These are phyloP conservation scores for Alternaria angustiovoidea DNA, from an alignment of 2,329 filamentous ascomycete species.

Conservation along the genomic window DNA sequence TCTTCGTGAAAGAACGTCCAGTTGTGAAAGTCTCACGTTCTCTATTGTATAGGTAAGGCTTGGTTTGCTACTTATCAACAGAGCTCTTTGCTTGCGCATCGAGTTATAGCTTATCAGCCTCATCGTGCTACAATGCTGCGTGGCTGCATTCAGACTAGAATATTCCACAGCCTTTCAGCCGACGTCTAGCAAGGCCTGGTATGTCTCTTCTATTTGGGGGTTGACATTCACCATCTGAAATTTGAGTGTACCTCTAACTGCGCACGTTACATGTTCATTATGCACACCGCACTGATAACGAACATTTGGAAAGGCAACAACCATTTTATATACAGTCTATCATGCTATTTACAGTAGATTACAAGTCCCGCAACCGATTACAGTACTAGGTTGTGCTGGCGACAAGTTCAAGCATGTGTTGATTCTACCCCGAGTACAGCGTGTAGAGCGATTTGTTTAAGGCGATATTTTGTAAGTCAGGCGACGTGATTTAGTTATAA, in stretches of 20 bases:
- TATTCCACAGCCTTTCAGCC: background rate
- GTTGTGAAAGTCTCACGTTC: background rate
- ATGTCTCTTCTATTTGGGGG: background rate
- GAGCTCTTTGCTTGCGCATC: background rate
- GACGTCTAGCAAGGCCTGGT: background rate
- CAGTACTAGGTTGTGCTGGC: background rate
- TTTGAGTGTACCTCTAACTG: background rate
- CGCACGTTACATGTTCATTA: background rate
- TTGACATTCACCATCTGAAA: background rate
- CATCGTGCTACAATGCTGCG: background rate
- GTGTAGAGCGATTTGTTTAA: slow-evolving; percentile 6
- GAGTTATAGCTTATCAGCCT: background rate
- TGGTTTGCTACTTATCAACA: background rate
- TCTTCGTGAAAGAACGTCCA: background rate
- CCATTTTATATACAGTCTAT: slow-evolving; percentile 1
- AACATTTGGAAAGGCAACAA: background rate
- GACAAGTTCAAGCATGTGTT: slow-evolving; percentile 4
- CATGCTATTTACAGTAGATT: background rate
- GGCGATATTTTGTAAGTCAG: slow-evolving; percentile 24
- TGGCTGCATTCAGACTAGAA: background rate
- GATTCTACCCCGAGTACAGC: background rate
- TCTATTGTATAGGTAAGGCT: background rate
- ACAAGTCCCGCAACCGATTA: background rate
- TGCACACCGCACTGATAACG: background rate
- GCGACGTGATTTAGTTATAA: slow-evolving; percentile 19